Evolutionary conservation across 2,329 filamentous ascomycete species (phyloP).

Genomic region (Colletotrichum endophyticum): DNA sequence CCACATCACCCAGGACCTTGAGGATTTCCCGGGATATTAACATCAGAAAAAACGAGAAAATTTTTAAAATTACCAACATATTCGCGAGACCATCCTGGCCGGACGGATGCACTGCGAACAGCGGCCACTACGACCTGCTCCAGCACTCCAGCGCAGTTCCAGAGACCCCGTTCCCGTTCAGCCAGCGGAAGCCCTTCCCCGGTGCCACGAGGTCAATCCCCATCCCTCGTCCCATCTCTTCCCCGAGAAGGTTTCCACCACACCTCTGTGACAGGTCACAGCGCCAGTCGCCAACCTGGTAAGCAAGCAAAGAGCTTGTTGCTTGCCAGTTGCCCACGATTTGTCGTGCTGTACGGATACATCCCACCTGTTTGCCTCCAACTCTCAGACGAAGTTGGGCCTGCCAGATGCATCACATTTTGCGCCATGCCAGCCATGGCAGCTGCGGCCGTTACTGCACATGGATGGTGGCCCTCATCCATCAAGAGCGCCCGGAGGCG

Average conservation of each 20-base stretch:
- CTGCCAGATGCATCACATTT: neutral
- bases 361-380: neutral
- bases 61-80: constrained; percentile 15
- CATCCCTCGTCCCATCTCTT: constrained; percentile 16
- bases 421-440: neutral
- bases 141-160: neutral
- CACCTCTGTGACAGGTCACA: constrained; percentile 5
- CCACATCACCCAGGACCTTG: constrained; percentile 2
- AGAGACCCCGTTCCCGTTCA: neutral
- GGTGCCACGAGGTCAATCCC: constrained; percentile 17
- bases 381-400: neutral
- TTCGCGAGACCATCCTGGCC: neutral
- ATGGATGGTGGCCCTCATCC: neutral
- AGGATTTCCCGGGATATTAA: constrained; percentile 13
- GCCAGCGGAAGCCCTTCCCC: constrained; percentile 19
- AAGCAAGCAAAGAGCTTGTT: neutral
- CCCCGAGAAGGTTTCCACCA: neutral
- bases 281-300: neutral
- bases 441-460: neutral
- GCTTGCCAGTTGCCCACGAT: neutral
- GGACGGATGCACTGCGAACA: neutral
- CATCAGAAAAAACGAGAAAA: constrained; percentile 11
- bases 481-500: neutral
- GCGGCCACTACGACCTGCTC: neutral
- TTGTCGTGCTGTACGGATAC: neutral